Percentiles rank a stretch among this genome's conserved stretches.
Evolutionary conservation across 176 grass and related monocot genomes (phyloP).

Genomic region (Raddia guianensis): DNA sequence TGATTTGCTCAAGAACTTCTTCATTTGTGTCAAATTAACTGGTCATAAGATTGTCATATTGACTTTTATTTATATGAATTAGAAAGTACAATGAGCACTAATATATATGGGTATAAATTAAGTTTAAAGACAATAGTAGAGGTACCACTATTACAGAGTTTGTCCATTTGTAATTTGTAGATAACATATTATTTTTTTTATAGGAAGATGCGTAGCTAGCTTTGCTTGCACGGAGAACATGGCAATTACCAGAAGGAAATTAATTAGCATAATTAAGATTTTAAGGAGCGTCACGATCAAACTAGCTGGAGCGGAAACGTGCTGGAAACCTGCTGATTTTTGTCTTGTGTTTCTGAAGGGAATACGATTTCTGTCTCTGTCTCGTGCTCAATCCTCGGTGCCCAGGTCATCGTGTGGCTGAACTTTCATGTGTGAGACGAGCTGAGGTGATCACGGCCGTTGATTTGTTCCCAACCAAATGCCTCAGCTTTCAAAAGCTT

Average conservation of each 20-base stretch:
- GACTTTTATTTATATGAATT: no score
- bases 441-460: background rate
- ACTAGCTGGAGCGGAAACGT: slow-evolving; percentile 42
- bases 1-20: background rate
- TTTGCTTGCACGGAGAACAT: slow-evolving; percentile 30
- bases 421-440: background rate
- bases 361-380: background rate
- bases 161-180: no score
- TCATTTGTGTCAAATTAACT: no score
- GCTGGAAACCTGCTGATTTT: background rate
- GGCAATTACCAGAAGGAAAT: slow-evolving; percentile 11
- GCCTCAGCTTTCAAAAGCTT: no score
- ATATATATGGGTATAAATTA: no score
- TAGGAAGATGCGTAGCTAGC: background rate
- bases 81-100: no score
- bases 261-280: background rate
- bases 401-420: background rate
- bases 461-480: background rate
- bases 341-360: background rate
- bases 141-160: no score
- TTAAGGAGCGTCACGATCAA: slow-evolving; percentile 35
- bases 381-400: background rate
- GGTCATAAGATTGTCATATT: no score
- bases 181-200: no score
- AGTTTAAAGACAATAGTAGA: no score